Evolutionary conservation across 139 green algal species (phyloP).

Genomic region (Chloropicon primus): DNA sequence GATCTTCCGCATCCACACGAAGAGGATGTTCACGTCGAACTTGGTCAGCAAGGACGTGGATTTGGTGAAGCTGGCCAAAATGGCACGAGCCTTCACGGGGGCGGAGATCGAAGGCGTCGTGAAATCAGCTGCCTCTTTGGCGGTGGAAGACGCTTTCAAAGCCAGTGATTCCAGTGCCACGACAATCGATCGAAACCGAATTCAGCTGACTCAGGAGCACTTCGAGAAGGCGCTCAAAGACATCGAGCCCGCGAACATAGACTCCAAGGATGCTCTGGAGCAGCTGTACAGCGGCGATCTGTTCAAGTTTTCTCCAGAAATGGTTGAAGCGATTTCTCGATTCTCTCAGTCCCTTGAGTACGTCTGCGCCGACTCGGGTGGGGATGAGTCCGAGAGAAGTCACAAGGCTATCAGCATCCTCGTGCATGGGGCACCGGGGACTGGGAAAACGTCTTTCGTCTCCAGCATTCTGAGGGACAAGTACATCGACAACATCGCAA

Average conservation of each 20-base stretch:
- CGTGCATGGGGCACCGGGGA: not conserved
- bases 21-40: not conserved
- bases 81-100: not conserved
- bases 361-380: not conserved
- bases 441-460: not conserved
- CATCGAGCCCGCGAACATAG: not conserved
- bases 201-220: not conserved
- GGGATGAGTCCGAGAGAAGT: too few species aligned
- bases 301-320: not conserved
- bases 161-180: too few species aligned
- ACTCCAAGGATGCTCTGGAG: not conserved
- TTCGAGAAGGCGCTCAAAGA: not conserved
- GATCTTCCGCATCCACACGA: not conserved
- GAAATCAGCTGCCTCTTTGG: not conserved
- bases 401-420: not conserved
- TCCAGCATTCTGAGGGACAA: not conserved
- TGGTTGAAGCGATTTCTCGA: not conserved
- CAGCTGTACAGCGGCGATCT: not conserved
- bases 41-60: not conserved
- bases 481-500: not conserved
- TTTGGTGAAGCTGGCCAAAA: not conserved
- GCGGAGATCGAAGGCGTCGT: slow-evolving; percentile 1
- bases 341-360: not conserved
- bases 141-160: not conserved
- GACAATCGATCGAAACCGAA: too few species aligned